Percentiles rank a stretch among this genome's conserved stretches.
Conservation (phyloP, 2,329 filamentous ascomycete genomes). For the Diaporthe sp. region DNA sequence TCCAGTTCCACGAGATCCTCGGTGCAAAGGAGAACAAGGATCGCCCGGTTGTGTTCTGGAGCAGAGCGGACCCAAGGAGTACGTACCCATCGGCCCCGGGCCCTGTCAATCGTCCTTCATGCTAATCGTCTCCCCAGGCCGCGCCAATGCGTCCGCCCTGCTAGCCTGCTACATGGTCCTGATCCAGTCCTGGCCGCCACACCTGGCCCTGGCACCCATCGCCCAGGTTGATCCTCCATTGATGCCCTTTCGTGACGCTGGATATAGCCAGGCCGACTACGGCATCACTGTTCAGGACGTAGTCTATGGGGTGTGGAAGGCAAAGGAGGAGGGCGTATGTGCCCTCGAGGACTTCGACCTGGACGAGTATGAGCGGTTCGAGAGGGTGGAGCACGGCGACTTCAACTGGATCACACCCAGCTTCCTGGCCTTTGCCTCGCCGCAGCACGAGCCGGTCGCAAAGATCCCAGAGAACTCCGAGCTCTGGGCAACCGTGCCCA, state of each 20-base stretch:
- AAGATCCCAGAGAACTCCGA: conserved; percentile 79
- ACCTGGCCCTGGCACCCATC: conserved; percentile 93
- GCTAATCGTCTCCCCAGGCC: conserved; percentile 63
- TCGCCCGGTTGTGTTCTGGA: conserved; percentile 95
- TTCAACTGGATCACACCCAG: conserved; percentile 99
- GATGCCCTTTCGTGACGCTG: conserved; percentile 98
- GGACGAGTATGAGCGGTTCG: conserved; percentile 95
- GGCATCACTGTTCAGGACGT: conserved; percentile 96
- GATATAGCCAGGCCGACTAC: conserved; percentile 98
- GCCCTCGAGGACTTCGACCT: conserved; percentile 94
- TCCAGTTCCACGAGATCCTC: conserved; percentile 94
- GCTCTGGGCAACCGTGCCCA: conserved; percentile 79
- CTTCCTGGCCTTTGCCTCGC: conserved; percentile 96
- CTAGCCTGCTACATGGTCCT: conserved; percentile 99
- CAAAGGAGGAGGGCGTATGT: conserved; percentile 94
- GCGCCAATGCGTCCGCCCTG: conserved; percentile 93
- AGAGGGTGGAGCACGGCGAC: conserved; percentile 97
- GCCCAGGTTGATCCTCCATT: conserved; percentile 95
- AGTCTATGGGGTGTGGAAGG: conserved; percentile 98
- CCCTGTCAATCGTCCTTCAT: conserved; percentile 25
- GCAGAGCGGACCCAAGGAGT: conserved; percentile 90
- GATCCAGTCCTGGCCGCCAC: conserved; percentile 97
- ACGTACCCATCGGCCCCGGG: conserved; percentile 51
- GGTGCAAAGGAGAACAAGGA: conserved; percentile 92
- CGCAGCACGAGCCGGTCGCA: conserved; percentile 81